These are phyloP conservation scores for Heteromeles arbutifolia DNA, from an alignment of 306 rosid genomes.

Conservation along the genomic window DNA sequence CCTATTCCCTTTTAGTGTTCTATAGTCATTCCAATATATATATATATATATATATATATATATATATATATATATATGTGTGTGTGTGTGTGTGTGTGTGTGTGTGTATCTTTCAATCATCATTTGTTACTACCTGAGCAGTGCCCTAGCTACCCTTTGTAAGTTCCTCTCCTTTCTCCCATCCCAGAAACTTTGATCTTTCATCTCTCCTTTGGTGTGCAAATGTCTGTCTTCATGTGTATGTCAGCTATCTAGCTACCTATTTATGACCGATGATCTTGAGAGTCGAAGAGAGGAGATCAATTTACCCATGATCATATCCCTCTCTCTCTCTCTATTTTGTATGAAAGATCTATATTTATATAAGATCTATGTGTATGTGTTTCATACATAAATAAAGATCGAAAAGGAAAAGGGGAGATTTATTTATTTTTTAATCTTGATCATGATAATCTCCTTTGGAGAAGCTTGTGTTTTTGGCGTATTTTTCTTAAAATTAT, in stretches of 20 bases:
- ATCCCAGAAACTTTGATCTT: not conserved
- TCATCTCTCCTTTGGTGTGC: not conserved
- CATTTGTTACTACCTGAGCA: no score
- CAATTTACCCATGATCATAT: not conserved
- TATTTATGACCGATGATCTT: not conserved
- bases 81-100: no score
- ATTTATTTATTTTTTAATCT: not conserved
- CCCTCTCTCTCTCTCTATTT: not conserved
- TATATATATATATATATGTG: no score
- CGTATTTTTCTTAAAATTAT: no score
- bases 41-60: no score
- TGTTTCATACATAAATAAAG: not conserved
- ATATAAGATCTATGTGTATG: not conserved
- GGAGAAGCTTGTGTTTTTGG: no score
- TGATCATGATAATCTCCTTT: not conserved
- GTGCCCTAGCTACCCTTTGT: not conserved
- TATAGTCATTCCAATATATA: no score
- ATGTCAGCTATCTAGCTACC: not conserved
- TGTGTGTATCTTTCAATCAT: not conserved
- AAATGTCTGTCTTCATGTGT: not conserved
- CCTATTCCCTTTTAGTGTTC: not conserved
- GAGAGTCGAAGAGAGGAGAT: not conserved
- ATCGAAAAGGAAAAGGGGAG: not conserved
- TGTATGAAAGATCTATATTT: not conserved
- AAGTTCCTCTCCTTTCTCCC: not conserved